Evolutionary conservation across 2,329 filamentous ascomycete genomes (phyloP), one percentile per base, ranked within the genome.

Genomic region (Harringtonia lauricola): DNA sequence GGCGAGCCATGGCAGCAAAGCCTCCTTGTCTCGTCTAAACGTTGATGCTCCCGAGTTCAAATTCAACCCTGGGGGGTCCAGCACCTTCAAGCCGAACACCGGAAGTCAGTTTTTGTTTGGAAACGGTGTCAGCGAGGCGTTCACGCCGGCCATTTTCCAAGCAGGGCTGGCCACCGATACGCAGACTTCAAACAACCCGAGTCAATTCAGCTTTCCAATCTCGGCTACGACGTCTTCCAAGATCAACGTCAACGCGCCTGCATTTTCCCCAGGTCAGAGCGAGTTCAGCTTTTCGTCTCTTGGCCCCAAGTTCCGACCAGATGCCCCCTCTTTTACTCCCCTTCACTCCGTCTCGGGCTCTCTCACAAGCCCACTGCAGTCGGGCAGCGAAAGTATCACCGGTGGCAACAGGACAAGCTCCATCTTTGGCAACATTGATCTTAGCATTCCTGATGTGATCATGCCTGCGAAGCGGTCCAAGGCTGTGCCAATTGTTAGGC

Each of bases 41-140:
- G 88, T 94, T 26, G 78, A 83, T 49, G 90, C 90, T 0, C 84
- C 88, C 38, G 86, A 92, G 56, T 95, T 95, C 68, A 86, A 82
- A 54, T 90, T 90, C 62, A 76, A 77, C 49, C 74, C 74, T 4
- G 59, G 63, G 3, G 72, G 59, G 54, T 63, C 54, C 65, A 69
- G 31, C 67, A 71, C 29, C 59, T 78, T 77, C 52, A 67, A 69
- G 31, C 69, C 74, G 17, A 61, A 63, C 24, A 22, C 41, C 10
- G 36, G 19, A 28, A 36, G 33, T 15, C 62, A 70, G 42, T 76
- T 76, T 54, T 64, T 64, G 33, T 77, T 77, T 48, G 63, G 64
- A 19, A 59, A 58, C 34, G 65, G 55, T 39, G 55, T 53, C 40
- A 41, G 29, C 21, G 48, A 48, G 19, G 55, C 55, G 39, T 71